Evolutionary conservation across 768 basidiomycete genomes (phyloP).

Genomic region (Leccinum longicurvipes): DNA sequence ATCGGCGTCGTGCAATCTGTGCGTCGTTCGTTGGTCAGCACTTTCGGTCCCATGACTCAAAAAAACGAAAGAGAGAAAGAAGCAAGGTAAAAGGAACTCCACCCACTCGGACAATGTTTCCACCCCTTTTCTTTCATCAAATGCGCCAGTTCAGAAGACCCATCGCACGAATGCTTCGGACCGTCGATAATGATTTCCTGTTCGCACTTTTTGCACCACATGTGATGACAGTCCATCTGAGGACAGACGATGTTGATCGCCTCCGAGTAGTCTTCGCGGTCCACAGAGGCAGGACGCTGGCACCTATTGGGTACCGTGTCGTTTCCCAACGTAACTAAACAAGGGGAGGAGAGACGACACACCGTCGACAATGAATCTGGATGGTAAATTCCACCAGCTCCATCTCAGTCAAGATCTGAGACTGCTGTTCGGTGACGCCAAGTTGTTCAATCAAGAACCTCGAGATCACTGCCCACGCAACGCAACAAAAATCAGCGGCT

Average conservation of each 20-base stretch:
- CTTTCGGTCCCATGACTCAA: neutral
- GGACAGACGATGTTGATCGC: conserved; percentile 47
- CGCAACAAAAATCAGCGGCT: neutral
- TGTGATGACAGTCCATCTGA: conserved; percentile 41
- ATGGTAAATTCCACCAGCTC: conserved; percentile 43
- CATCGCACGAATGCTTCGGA: conserved; percentile 56
- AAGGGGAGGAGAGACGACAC: conserved; percentile 6
- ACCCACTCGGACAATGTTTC: conserved; percentile 60
- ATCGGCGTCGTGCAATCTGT: conserved; percentile 48
- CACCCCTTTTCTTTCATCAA: conserved; percentile 55
- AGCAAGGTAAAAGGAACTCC: neutral
- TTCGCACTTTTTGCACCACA: conserved; percentile 63
- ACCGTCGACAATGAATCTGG: conserved; percentile 51
- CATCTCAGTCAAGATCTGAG: conserved; percentile 42
- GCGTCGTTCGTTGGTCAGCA: neutral
- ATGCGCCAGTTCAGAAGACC: conserved; percentile 49
- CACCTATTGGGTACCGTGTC: conserved; percentile 38
- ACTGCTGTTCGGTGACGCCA: conserved; percentile 44
- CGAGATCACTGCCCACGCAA: conserved; percentile 35
- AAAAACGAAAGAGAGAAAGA: neutral
- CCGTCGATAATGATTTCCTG: conserved; percentile 35
- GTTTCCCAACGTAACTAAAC: neutral
- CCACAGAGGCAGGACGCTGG: conserved; percentile 45
- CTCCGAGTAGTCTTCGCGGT: conserved; percentile 43
- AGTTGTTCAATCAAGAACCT: conserved; percentile 40